A percentile compares a stretch with the other conserved stretches of the same genome.
phyloP scores from a whole-genome alignment of 2,329 filamentous ascomycete species.

The Aureobasidium musti region DNA sequence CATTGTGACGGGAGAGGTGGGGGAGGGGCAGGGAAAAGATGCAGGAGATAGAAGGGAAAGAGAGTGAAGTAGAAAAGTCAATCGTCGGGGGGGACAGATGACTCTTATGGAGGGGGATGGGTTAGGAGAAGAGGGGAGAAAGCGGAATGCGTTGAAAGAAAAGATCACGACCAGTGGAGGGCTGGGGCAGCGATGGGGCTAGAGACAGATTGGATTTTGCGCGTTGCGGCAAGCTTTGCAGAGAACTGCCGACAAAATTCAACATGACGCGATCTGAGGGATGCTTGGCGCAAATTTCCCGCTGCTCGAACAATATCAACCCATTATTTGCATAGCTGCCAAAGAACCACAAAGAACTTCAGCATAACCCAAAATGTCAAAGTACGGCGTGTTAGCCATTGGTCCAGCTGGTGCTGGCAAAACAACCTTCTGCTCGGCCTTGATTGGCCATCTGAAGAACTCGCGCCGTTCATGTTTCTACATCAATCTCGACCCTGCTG shows the following conservation, averaged over 20 bases:
- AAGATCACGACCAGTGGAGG: constrained; percentile 21
- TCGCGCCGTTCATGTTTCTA: constrained; percentile 95
- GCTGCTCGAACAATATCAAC: constrained; percentile 47
- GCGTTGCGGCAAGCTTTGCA: constrained; percentile 19
- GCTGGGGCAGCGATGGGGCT: constrained; percentile 27
- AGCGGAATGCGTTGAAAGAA: constrained; percentile 28
- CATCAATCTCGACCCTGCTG: constrained; percentile 96
- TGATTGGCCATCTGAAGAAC: constrained; percentile 90
- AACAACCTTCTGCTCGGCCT: constrained; percentile 90
- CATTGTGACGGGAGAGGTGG: constrained; percentile 30
- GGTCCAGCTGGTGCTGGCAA: constrained; percentile 94
- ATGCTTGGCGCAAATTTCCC: constrained; percentile 26
- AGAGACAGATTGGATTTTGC: constrained; percentile 17
- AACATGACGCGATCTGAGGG: constrained; percentile 13
- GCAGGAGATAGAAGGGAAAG: constrained; percentile 28
- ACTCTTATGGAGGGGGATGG: constrained; percentile 20
- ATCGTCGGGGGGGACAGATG: constrained; percentile 17
- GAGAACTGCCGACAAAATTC: constrained; percentile 4
- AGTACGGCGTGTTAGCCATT: constrained; percentile 94
- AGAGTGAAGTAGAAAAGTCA: constrained; percentile 21
- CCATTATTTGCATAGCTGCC: not conserved
- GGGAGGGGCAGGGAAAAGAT: constrained; percentile 26
- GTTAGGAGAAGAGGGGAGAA: constrained; percentile 20
- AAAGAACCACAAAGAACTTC: constrained; percentile 55
- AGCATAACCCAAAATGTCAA: constrained; percentile 81